Base-by-base conservation (phyloP, 768 basidiomycete genomes). In the Podaxis mareebaensis region DNA sequence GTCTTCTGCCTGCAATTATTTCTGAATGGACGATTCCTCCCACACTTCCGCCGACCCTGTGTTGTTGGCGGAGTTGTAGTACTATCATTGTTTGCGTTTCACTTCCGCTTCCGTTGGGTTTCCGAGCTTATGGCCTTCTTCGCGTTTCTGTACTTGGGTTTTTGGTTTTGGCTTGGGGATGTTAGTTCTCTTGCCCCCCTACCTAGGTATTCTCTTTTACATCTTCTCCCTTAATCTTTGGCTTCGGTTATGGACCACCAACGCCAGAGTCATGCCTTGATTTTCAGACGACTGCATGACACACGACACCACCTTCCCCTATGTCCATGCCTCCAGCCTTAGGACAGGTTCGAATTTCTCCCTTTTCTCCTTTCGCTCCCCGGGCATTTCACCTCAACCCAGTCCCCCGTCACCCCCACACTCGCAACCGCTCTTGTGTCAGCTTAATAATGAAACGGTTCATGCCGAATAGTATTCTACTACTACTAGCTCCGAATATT, bases 401-500 rank as follows among this genome's bases (percentile, higher is more conserved):
- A 33, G 26, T n/a, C 20, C 58, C 28, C 17, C 15, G 26, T 33
- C 53, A 55, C 54, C 30, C 26, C 30, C n/a, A 42, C 33, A 42
- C 53, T 62, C 53, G 53, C 61, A 54, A 55, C 61, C 44, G 33
- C 53, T 17, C 33, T 24, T 54, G 20, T 62, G 61, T 55, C 61
- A 62, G 44, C 53, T 55, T 48, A 33, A 62, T 62, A 51, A 62
- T 62, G 53, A 62, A 55, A 55, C 44, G 61, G 44, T 55, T 33
- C 33, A 46, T 62, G 53, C 53, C 61, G 61, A 60, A 55, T 48
- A 36, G 58, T 52, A 22, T 40, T 22, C 40, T 38, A 55, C 54
- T 56, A 49, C 53, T 62, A 62, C 53, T 62, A 62, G 61, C 46
- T 62, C 61, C 61, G 61, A 62, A 49, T 62, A 62, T 62, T 62